A percentile compares a stretch with the other conserved stretches of the same genome.
Conservation (phyloP, 2,329 filamentous ascomycete genomes). For the Ceratocystis variospora region DNA sequence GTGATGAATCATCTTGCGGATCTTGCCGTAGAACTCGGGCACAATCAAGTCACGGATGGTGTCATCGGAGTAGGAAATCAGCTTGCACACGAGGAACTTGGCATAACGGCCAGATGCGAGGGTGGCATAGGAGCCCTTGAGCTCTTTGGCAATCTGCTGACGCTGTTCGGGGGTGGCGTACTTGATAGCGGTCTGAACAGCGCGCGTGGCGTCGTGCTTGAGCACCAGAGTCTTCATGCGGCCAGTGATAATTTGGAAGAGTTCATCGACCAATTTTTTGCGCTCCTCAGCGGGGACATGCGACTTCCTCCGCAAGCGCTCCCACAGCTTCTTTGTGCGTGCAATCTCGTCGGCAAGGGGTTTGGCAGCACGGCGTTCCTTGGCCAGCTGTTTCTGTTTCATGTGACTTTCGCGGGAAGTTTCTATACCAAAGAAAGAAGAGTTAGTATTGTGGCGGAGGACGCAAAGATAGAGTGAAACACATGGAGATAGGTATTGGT, state of each 20-base stretch:
- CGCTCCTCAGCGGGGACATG: constrained; percentile 84
- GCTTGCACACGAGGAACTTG: constrained; percentile 92
- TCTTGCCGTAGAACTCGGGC: constrained; percentile 86
- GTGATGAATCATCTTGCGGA: constrained; percentile 88
- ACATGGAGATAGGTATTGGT: background rate
- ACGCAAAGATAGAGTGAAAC: background rate
- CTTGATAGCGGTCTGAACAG: constrained; percentile 93
- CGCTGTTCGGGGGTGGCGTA: constrained; percentile 78
- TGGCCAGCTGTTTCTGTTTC: constrained; percentile 78
- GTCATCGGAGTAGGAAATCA: constrained; percentile 80
- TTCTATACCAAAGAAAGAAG: constrained; percentile 31
- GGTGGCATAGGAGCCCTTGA: constrained; percentile 70
- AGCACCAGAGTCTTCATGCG: constrained; percentile 90
- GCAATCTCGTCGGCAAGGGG: constrained; percentile 81
- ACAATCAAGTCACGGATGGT: constrained; percentile 82
- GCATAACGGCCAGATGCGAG: constrained; percentile 92
- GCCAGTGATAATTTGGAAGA: constrained; percentile 83
- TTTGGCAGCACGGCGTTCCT: constrained; percentile 83
- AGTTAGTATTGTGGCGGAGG: background rate
- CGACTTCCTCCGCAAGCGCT: constrained; percentile 80
- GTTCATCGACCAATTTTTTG: constrained; percentile 70
- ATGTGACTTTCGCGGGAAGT: constrained; percentile 76
- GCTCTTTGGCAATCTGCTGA: constrained; percentile 71
- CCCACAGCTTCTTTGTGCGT: constrained; percentile 93
- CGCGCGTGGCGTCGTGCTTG: constrained; percentile 95